A percentile compares a stretch with the other conserved stretches of the same genome.
These are phyloP conservation scores for Teratosphaeriaceae sp. DNA, from an alignment of 2,329 filamentous ascomycete genomes.

Conservation along the genomic window DNA sequence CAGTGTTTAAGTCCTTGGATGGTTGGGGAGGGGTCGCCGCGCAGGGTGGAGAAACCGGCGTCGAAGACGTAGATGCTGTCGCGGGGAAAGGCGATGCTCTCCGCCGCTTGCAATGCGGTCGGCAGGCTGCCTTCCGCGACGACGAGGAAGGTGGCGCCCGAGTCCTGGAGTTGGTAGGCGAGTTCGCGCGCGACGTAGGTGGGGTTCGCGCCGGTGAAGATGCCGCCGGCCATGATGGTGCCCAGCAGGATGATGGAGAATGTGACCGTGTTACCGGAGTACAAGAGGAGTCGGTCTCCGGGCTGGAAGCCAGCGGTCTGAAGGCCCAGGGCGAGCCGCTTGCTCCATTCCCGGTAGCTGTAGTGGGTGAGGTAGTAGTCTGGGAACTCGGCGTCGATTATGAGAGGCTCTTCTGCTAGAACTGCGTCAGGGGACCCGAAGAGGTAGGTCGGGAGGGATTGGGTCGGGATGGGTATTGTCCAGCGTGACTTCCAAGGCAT, in stretches of 20 bases:
- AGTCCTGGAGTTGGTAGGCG: conserved; percentile 67
- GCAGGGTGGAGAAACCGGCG: conserved; percentile 40
- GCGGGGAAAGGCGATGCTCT: conserved; percentile 47
- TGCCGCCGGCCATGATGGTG: conserved; percentile 67
- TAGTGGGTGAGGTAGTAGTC: conserved; percentile 59
- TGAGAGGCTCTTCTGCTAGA: conserved; percentile 35
- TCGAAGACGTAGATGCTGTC: conserved; percentile 61
- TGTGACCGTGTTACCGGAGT: conserved; percentile 66
- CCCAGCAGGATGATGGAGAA: conserved; percentile 66
- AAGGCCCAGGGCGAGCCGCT: conserved; percentile 62
- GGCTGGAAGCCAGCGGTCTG: conserved; percentile 55
- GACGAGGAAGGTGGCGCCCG: conserved; percentile 60
- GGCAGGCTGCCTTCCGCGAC: conserved; percentile 52
- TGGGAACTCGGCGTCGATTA: conserved; percentile 61
- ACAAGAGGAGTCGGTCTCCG: conserved; percentile 67
- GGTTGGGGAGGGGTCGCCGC: conserved; percentile 33
- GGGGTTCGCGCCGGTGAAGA: conserved; percentile 73
- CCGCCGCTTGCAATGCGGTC: conserved; percentile 60
- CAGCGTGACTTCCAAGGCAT: conserved; percentile 51
- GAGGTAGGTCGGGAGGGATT: conserved; percentile 41
- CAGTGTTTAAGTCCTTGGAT: conserved; percentile 52
- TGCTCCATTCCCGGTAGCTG: conserved; percentile 62
- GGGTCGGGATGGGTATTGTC: conserved; percentile 40
- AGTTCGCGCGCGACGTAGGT: conserved; percentile 64
- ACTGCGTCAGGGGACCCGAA: conserved; percentile 44